These are phyloP conservation scores for Thelonectria rubi DNA, from an alignment of 2,329 filamentous ascomycete species.

Conservation along the genomic window DNA sequence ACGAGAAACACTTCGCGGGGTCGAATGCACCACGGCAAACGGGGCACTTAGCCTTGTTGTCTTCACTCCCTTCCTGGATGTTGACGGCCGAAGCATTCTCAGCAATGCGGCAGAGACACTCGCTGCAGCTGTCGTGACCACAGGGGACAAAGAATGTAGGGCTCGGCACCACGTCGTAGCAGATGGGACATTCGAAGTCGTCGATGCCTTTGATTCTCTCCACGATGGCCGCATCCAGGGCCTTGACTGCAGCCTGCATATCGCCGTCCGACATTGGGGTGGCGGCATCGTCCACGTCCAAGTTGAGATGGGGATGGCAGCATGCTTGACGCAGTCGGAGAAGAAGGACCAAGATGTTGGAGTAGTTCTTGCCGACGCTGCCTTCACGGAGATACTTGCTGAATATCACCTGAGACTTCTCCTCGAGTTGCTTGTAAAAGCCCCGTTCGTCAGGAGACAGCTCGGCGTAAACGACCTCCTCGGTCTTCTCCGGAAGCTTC, in stretches of 20 bases:
- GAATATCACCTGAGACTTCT: slow-evolving; percentile 73
- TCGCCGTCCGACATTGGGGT: slow-evolving; percentile 55
- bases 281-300: slow-evolving; percentile 48
- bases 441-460: slow-evolving; percentile 78
- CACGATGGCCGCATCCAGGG: slow-evolving; percentile 68
- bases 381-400: slow-evolving; percentile 78
- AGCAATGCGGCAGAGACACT: slow-evolving; percentile 76
- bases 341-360: slow-evolving; percentile 81
- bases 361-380: slow-evolving; percentile 75
- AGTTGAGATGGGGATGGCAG: slow-evolving; percentile 47
- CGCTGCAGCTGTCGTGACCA: slow-evolving; percentile 80
- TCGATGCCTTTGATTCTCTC: slow-evolving; percentile 67
- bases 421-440: slow-evolving; percentile 80
- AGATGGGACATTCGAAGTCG: slow-evolving; percentile 83
- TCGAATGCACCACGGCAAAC: slow-evolving; percentile 76
- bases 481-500: slow-evolving; percentile 77
- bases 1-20: slow-evolving; percentile 76
- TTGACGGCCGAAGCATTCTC: slow-evolving; percentile 65
- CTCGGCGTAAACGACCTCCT: slow-evolving; percentile 78
- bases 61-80: slow-evolving; percentile 69
- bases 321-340: slow-evolving; percentile 82
- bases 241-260: slow-evolving; percentile 69
- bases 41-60: slow-evolving; percentile 71
- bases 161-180: slow-evolving; percentile 78
- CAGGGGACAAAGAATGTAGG: slow-evolving; percentile 84